Evolutionary conservation across 768 basidiomycete genomes (phyloP).

Genomic region (Auriculariales sp.): DNA sequence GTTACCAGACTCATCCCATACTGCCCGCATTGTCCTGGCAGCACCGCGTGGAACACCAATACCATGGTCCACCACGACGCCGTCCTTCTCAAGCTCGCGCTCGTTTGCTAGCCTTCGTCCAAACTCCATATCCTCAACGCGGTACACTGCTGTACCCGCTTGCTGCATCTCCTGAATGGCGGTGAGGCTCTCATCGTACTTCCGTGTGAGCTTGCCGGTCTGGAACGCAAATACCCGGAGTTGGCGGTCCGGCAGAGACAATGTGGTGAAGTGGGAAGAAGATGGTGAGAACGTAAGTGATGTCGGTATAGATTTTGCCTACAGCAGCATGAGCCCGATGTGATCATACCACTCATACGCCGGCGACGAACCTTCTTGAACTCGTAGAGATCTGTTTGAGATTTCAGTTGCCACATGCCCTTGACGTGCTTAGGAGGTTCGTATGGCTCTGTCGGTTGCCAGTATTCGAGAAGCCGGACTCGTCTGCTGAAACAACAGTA

Average conservation of each 20-base stretch:
- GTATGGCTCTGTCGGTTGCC: constrained; percentile 85
- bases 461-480: constrained; percentile 94
- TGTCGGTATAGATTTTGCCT: constrained; percentile 87
- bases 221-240: constrained; percentile 89
- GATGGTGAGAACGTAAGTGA: constrained; percentile 86
- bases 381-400: constrained; percentile 85
- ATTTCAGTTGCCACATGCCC: constrained; percentile 83
- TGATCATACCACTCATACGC: too few species aligned
- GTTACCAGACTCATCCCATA: constrained; percentile 98
- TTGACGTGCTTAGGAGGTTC: constrained; percentile 62
- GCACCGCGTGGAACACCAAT: constrained; percentile 52
- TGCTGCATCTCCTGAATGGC: constrained; percentile 99
- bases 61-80: constrained; percentile 31
- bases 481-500: constrained; percentile 86
- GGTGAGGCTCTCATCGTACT: constrained; percentile 86
- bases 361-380: constrained; percentile 80
- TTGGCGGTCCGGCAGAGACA: constrained; percentile 87
- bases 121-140: constrained; percentile 98
- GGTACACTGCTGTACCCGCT: constrained; percentile 83
- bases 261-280: constrained; percentile 78
- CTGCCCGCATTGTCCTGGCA: constrained; percentile 58
- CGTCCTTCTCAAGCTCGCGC: constrained; percentile 59
- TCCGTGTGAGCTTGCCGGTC: constrained; percentile 74
- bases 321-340: too few species aligned
- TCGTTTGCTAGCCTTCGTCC: constrained; percentile 90